Base-by-base conservation (phyloP, 164 flowering plant genomes). In the Chimonanthus praecox region DNA sequence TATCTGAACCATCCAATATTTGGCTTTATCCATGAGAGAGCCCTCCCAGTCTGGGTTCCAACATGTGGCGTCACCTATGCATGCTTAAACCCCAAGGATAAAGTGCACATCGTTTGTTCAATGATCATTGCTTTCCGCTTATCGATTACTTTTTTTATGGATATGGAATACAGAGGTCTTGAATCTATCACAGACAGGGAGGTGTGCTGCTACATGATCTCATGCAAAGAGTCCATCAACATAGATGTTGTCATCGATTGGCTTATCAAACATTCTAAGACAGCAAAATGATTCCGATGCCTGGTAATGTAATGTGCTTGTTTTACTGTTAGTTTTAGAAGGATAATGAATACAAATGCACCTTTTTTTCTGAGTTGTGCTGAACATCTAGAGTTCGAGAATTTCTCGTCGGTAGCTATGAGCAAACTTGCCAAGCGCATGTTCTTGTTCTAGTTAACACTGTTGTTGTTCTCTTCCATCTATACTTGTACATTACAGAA, bases 171-270 rank as follows among this genome's bases (percentile, higher is more conserved):
- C 86, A 90, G 97, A 71, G 92, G 81, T 13, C 90, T 90, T 54
- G 88, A 83, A 48, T 80, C 88, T 45, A 82, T 90, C 62, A 76
- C 69, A 48, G 92, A 87, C 70, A 87, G 92, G 76, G 96, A 90
- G 81, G 97, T 92, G 11, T 84, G 97, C 81, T 90, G 92, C 85
- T 90, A 90, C 75, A 90, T 90, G 97, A 92, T 89, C 75, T 92
- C 95, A 5, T 92, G 97, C 86, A 92, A 90, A 82, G 92, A 90
- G 60, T 87, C 95, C 3, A 70, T 87, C 67, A 90, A 92, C 82
- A 92, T 92, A 54, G 92, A 90, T 58, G 75, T 70, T 54, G 97
- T 90, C 64, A 88, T 90, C 43, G 90, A 92, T 74, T 92, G 95
- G 95, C 92, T 92, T 49, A 89, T 92, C 79, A 89, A 90, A 79